Conservation (phyloP, 2,329 filamentous ascomycete species). For the Coccinonectria pachysandricola region DNA sequence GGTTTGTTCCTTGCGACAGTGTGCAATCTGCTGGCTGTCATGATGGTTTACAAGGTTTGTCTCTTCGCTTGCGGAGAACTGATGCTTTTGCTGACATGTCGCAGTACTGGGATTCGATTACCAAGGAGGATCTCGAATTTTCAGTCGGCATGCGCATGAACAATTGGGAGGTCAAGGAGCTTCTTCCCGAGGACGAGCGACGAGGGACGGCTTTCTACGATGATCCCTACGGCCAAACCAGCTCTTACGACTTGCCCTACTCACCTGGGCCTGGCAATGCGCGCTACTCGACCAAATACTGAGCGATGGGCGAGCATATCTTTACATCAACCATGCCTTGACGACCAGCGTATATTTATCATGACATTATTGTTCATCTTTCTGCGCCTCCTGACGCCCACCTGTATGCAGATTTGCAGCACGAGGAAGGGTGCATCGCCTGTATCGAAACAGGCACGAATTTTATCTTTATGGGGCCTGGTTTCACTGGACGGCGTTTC, state of each 20-base stretch:
- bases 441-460: too few species aligned
- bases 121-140: slow-evolving; percentile 95
- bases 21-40: slow-evolving; percentile 87
- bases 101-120: slow-evolving; percentile 98
- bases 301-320: too few species aligned
- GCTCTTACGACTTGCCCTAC: slow-evolving; percentile 41
- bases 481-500: too few species aligned
- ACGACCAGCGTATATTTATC: slow-evolving; percentile 8
- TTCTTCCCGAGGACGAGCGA: slow-evolving; percentile 70
- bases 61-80: background rate
- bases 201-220: slow-evolving; percentile 63
- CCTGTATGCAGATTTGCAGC: too few species aligned
- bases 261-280: slow-evolving; percentile 30
- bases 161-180: slow-evolving; percentile 97
- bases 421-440: too few species aligned
- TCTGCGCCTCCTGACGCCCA: too few species aligned
- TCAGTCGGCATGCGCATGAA: slow-evolving; percentile 91
- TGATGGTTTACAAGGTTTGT: slow-evolving; percentile 97
- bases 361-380: slow-evolving; percentile 9
- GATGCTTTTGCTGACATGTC: slow-evolving; percentile 3
- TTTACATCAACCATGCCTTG: too few species aligned
- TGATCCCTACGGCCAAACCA: slow-evolving; percentile 50
- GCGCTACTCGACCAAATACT: slow-evolving; percentile 39
- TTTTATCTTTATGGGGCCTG: too few species aligned
- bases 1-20: slow-evolving; percentile 90